These are phyloP conservation scores for Rutstroemia sydowiana DNA, from an alignment of 2,329 filamentous ascomycete species.

Conservation along the genomic window DNA sequence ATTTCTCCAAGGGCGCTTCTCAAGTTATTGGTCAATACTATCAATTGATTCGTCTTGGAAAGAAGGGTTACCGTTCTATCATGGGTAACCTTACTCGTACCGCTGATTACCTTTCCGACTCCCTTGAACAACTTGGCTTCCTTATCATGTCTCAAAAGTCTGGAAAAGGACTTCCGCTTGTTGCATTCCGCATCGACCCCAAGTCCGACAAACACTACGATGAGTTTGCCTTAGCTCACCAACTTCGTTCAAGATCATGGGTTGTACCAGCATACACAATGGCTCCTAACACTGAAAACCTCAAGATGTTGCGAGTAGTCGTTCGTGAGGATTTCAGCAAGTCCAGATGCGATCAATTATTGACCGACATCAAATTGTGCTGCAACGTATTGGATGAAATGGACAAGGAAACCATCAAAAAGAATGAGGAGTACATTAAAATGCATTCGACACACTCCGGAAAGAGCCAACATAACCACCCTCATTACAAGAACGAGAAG, in stretches of 20 bases:
- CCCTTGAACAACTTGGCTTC: conserved; percentile 70
- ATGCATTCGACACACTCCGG: conserved; percentile 45
- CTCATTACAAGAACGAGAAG: conserved; percentile 59
- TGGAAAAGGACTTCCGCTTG: conserved; percentile 76
- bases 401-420: conserved; percentile 63
- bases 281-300: conserved; percentile 60
- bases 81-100: conserved; percentile 91
- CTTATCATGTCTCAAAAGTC: conserved; percentile 76
- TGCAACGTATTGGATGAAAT: conserved; percentile 63
- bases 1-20: conserved; percentile 92
- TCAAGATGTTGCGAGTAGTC: conserved; percentile 90
- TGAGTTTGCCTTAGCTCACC: conserved; percentile 75
- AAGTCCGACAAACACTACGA: conserved; percentile 53
- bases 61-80: conserved; percentile 84
- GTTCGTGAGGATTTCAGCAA: conserved; percentile 88
- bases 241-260: conserved; percentile 82
- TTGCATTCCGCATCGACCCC: conserved; percentile 73
- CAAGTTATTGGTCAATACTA: conserved; percentile 98
- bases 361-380: conserved; percentile 73
- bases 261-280: conserved; percentile 95
- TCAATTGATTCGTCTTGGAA: conserved; percentile 89
- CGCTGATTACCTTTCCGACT: conserved; percentile 74
- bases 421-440: conserved; percentile 59
- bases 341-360: conserved; percentile 69
- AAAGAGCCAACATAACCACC: conserved; percentile 42